Evolutionary conservation across 148 eudicot species (phyloP).

Genomic region (Fagopyrum tataricum): DNA sequence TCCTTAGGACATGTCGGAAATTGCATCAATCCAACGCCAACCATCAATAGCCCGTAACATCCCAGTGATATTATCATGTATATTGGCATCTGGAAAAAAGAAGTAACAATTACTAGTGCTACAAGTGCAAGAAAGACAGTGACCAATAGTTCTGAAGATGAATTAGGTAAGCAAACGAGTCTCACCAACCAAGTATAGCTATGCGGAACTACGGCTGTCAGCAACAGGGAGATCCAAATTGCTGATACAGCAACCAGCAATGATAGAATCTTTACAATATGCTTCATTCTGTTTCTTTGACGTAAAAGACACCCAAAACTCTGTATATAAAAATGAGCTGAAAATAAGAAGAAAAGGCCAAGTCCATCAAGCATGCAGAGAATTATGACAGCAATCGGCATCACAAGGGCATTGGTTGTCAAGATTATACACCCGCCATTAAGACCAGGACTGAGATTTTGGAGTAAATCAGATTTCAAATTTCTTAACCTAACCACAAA

Average conservation of each 20-base stretch:
- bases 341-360: not conserved
- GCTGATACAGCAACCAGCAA: constrained; percentile 60
- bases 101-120: not conserved
- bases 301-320: not conserved
- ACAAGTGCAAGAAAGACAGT: not conserved
- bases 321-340: not conserved
- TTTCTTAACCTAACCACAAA: not conserved
- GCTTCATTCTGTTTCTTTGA: constrained; percentile 48
- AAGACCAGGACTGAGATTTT: not conserved
- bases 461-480: not conserved
- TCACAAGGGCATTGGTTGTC: not conserved
- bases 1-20: constrained; percentile 92
- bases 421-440: not conserved
- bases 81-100: constrained; percentile 56
- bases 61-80: constrained; percentile 71
- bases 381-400: not conserved
- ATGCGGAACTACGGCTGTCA: constrained; percentile 43
- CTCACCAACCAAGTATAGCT: constrained; percentile 87
- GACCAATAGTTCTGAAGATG: not conserved
- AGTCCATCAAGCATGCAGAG: not conserved
- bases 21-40: constrained; percentile 75
- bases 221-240: constrained; percentile 67
- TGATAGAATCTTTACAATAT: constrained; percentile 69
- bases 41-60: constrained; percentile 80
- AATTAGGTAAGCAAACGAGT: not conserved